These are phyloP conservation scores for Annona squamosa DNA, from an alignment of 164 flowering plant genomes.

Conservation along the genomic window DNA sequence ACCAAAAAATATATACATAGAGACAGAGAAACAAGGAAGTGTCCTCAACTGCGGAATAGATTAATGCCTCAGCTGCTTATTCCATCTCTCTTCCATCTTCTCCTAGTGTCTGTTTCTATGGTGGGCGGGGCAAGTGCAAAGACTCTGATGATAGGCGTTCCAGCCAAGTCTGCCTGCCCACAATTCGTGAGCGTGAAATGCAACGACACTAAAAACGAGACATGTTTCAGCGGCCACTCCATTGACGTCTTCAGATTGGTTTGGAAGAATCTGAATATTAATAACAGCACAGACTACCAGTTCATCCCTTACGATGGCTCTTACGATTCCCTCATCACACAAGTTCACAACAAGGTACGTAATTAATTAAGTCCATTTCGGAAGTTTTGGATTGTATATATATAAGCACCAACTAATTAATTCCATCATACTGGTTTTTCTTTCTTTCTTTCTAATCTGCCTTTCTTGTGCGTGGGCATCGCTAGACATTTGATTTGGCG, in stretches of 20 bases:
- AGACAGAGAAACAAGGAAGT: too few species aligned
- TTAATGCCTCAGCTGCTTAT: background rate
- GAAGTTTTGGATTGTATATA: too few species aligned
- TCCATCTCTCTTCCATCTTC: background rate
- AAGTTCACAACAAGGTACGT: background rate
- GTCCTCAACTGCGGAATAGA: too few species aligned
- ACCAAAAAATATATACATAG: too few species aligned
- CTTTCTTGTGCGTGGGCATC: background rate
- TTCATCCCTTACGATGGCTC: background rate
- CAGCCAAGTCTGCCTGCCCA: slow-evolving; percentile 26
- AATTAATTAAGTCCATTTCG: too few species aligned
- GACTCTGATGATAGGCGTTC: slow-evolving; percentile 41
- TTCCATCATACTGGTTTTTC: too few species aligned
- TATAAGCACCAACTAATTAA: too few species aligned
- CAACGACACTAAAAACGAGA: background rate
- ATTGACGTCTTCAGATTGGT: slow-evolving; percentile 36
- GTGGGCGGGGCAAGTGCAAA: slow-evolving; percentile 30
- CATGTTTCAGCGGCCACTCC: slow-evolving; percentile 36
- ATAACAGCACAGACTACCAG: slow-evolving; percentile 6
- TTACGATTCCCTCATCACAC: background rate
- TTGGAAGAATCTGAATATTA: slow-evolving; percentile 5
- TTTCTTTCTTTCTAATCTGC: background rate
- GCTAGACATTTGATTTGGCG: slow-evolving; percentile 25
- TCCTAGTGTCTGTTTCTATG: slow-evolving; percentile 9
- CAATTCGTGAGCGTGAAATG: slow-evolving; percentile 38